These are phyloP conservation scores for Aristolochia contorta DNA, from an alignment of 164 flowering plant genomes.

Conservation along the genomic window DNA sequence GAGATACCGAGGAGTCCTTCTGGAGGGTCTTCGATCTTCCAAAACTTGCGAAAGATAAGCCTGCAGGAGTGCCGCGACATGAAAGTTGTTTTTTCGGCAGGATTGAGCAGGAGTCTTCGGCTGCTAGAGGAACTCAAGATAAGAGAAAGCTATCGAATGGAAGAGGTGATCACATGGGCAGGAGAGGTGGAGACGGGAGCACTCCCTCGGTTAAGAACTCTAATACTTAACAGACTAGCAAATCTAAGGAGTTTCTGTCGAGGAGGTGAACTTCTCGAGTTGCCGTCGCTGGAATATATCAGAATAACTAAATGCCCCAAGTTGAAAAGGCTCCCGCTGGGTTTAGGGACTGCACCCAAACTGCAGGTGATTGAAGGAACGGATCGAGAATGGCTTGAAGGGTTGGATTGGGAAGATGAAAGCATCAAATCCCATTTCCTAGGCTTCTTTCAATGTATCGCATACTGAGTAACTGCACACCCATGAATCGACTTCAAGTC, in stretches of 20 bases:
- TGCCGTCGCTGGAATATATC: background rate
- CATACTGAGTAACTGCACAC: no score
- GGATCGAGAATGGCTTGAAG: slow-evolving; percentile 2
- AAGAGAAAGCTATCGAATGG: background rate
- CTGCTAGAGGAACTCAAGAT: background rate
- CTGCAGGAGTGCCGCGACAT: background rate
- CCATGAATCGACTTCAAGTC: no score
- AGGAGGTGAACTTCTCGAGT: background rate
- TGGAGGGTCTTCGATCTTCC: background rate
- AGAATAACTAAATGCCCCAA: background rate
- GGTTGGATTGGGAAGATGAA: slow-evolving; percentile 3
- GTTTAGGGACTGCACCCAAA: background rate
- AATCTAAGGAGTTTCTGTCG: slow-evolving; percentile 2
- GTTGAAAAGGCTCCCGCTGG: slow-evolving; percentile 2
- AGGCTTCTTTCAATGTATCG: no score
- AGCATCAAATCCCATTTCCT: background rate
- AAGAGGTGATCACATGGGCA: background rate
- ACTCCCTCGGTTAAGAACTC: slow-evolving; percentile 1
- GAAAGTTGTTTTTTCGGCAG: background rate
- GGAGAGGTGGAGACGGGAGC: background rate
- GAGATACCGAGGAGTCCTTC: background rate
- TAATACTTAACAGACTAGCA: background rate
- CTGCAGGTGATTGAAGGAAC: background rate
- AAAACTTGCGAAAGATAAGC: background rate
- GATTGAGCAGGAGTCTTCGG: background rate